Conservation (phyloP, 176 grass and related monocot genomes). For the Pharus latifolius region DNA sequence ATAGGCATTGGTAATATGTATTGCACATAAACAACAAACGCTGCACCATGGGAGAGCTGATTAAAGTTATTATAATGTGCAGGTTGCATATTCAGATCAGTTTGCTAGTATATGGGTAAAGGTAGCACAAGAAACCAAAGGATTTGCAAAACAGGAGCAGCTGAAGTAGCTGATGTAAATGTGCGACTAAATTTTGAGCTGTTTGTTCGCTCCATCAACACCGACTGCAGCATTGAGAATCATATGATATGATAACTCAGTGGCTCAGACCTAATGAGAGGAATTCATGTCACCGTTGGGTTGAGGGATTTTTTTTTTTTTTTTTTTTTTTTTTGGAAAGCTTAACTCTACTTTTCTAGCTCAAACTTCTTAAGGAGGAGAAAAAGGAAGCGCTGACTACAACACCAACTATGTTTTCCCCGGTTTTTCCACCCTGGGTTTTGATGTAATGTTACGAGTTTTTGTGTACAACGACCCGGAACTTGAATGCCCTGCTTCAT, state of each 20-base stretch:
- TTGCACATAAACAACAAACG: not conserved
- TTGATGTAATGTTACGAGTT: constrained; percentile 10
- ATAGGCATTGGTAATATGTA: not conserved
- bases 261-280: not conserved
- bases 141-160: constrained; percentile 16
- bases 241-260: not conserved
- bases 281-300: not conserved
- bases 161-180: constrained; percentile 44
- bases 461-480: constrained; percentile 12
- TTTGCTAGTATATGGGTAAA: constrained; percentile 63
- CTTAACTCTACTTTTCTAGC: not conserved
- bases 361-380: constrained; percentile 1
- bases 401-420: not conserved
- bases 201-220: constrained; percentile 1
- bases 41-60: not conserved
- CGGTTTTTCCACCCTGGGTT: not conserved
- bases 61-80: not conserved
- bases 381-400: not conserved
- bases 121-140: constrained; percentile 66
- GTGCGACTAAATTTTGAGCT: constrained; percentile 16
- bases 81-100: constrained; percentile 58
- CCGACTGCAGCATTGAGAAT: constrained; percentile 9
- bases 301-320: constrained; percentile 2
- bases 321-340: not conserved
- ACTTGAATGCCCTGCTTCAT: not conserved